Base-by-base conservation (phyloP, 805 yeast genomes). In the Teunomyces barrocoloradensis region DNA sequence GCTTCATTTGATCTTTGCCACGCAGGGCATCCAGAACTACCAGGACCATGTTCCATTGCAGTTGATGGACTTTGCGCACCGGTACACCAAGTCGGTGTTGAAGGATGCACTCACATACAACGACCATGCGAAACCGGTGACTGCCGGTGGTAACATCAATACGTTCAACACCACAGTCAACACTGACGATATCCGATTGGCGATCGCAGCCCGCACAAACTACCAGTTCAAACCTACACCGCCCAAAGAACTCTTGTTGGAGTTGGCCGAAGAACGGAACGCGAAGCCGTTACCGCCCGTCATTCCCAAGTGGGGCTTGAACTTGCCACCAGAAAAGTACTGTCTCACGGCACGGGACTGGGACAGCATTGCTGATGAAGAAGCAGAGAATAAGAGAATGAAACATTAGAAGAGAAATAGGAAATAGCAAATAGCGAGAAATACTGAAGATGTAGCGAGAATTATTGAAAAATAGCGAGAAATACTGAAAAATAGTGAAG, bases 261-360 rank as follows among this genome's bases (percentile, higher is more conserved):
- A 92, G 66, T 73, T 94, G 57, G 99, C 99, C 0, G 85, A 84
- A 15, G 99, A 95, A 61, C 76, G 96, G 53, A 94, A 94, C 66
- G 85, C 89, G 57, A 85, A 88, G 61, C 83, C 95, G 0, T 73
- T 94, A 44, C 99, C 99, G 4, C 87, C 94, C 4, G 91, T 94
- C 11, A 84, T 91, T 65, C 91, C 94, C 11, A 80, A 85, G 43
- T 90, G 89, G 85, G 98, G 99, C 9, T 78, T 94, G 34, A 80
- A 97, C 53, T 74, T 95, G 43, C 99, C 99, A 2, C 98, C 99
- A 4, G 99, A 94, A 71, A 94, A 91, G 79, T 91, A 89, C 69
- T 91, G 98, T 69, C 71, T 91, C 45, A 90, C 96, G 0, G 94
- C 88, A 1, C 78, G 77, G 52, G 90, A 87, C 52, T 87, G 91